phyloP scores from a whole-genome alignment of 768 basidiomycete genomes.

The Lactifluus pinguis region DNA sequence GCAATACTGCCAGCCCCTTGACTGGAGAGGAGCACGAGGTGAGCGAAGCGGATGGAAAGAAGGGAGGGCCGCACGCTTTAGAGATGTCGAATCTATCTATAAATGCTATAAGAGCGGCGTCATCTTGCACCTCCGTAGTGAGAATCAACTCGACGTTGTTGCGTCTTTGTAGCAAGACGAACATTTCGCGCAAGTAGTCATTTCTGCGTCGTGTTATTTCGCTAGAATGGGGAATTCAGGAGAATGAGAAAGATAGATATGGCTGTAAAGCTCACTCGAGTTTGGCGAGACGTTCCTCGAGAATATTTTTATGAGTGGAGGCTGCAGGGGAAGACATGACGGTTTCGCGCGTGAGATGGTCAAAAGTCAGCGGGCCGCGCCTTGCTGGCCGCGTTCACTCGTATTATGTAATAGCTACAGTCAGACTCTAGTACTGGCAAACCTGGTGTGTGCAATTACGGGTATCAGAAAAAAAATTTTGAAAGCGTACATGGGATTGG shows the following conservation, averaged over 20 bases:
- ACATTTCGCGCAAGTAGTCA: slow-evolving; percentile 66
- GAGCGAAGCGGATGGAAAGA: neutral
- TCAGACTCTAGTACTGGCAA: neutral
- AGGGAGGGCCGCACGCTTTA: slow-evolving; percentile 35
- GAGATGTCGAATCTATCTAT: slow-evolving; percentile 47
- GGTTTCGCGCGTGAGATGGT: neutral
- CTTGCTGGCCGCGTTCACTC: neutral
- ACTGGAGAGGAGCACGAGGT: slow-evolving; percentile 22
- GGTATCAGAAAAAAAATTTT: slow-evolving; percentile 12
- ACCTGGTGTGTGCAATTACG: neutral
- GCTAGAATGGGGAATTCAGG: slow-evolving; percentile 28
- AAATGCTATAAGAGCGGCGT: slow-evolving; percentile 39
- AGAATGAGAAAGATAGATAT: neutral
- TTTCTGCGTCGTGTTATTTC: slow-evolving; percentile 56
- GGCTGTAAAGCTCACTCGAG: slow-evolving; percentile 9
- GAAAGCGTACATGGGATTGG: slow-evolving; percentile 15
- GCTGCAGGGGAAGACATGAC: slow-evolving; percentile 3
- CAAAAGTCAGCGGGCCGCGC: too few species aligned
- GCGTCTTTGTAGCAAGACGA: slow-evolving; percentile 49
- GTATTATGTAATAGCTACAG: slow-evolving; percentile 7
- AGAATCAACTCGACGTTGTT: slow-evolving; percentile 36
- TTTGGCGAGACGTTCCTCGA: slow-evolving; percentile 16
- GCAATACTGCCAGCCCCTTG: slow-evolving; percentile 27
- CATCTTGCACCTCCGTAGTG: slow-evolving; percentile 31
- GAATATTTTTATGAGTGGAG: neutral